A percentile compares a stretch with the other conserved stretches of the same genome.
These are phyloP conservation scores for Coniochaeta sp. DNA, from an alignment of 2,329 filamentous ascomycete species.

Conservation along the genomic window DNA sequence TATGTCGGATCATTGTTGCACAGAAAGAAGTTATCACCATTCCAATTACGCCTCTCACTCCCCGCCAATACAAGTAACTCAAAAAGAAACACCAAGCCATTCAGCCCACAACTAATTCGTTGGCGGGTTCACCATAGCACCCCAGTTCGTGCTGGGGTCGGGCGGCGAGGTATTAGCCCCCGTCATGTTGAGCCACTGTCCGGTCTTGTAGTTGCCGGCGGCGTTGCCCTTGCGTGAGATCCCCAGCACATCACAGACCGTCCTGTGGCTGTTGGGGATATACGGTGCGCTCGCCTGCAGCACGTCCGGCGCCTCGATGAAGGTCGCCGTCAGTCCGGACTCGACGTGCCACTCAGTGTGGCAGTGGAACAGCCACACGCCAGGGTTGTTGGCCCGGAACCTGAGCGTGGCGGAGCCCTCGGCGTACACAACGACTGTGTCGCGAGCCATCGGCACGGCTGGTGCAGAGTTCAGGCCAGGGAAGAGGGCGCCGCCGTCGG, in stretches of 20 bases:
- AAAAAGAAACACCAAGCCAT: background rate
- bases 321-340: constrained; percentile 54
- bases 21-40: background rate
- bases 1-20: background rate
- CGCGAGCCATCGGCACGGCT: constrained; percentile 55
- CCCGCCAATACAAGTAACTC: background rate
- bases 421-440: constrained; percentile 57
- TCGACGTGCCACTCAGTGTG: constrained; percentile 72
- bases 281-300: constrained; percentile 3
- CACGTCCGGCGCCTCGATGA: constrained; percentile 48
- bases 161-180: background rate
- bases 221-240: constrained; percentile 46
- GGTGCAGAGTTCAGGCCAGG: constrained; percentile 29
- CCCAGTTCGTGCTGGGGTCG: background rate
- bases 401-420: constrained; percentile 59
- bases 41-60: background rate
- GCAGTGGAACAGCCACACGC: constrained; percentile 65
- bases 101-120: background rate
- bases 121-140: background rate
- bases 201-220: constrained; percentile 42
- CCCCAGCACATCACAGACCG: constrained; percentile 24
- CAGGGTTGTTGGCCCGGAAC: constrained; percentile 56
- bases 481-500: constrained; percentile 44
- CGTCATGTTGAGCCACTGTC: constrained; percentile 1
- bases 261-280: constrained; percentile 11